Conservation (phyloP, 2,329 filamentous ascomycete genomes). For the Berkeleyomyces basicola region DNA sequence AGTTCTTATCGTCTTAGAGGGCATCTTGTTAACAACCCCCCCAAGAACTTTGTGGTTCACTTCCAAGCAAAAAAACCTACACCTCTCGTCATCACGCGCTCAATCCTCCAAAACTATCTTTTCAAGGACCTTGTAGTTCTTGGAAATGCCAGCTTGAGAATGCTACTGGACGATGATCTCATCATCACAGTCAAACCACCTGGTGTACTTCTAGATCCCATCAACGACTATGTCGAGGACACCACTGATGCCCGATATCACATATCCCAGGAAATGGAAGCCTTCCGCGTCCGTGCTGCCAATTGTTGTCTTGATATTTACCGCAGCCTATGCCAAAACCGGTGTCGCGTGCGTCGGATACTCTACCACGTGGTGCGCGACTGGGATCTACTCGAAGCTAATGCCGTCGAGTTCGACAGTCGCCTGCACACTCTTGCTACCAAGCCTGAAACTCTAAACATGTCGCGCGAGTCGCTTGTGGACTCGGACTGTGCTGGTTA, state of each 20-base stretch:
- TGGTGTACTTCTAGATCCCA: constrained; percentile 51
- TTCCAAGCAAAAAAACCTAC: constrained; percentile 69
- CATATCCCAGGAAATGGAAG: constrained; percentile 58
- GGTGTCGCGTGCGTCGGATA: constrained; percentile 76
- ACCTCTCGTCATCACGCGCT: constrained; percentile 68
- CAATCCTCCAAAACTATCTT: constrained; percentile 59
- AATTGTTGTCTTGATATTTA: constrained; percentile 71
- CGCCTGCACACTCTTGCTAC: constrained; percentile 44
- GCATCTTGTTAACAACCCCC: neutral
- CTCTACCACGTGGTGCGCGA: constrained; percentile 68
- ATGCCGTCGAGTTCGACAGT: constrained; percentile 48
- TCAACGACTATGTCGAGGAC: constrained; percentile 61
- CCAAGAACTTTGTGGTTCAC: constrained; percentile 51
- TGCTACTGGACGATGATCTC: constrained; percentile 71
- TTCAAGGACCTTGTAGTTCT: constrained; percentile 56
- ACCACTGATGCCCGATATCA: constrained; percentile 57
- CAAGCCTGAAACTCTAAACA: constrained; percentile 34
- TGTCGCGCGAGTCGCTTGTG: constrained; percentile 23
- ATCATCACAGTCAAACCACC: constrained; percentile 57
- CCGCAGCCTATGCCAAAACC: constrained; percentile 73
- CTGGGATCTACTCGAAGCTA: constrained; percentile 63
- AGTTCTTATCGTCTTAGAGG: constrained; percentile 11
- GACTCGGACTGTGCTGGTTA: constrained; percentile 32
- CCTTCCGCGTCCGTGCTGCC: constrained; percentile 42
- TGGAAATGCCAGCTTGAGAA: constrained; percentile 49